Evolutionary conservation across 352 stramenopile species (phyloP), one percentile per base, ranked within the genome.

Genomic region (Nothophytophthora sp.): DNA sequence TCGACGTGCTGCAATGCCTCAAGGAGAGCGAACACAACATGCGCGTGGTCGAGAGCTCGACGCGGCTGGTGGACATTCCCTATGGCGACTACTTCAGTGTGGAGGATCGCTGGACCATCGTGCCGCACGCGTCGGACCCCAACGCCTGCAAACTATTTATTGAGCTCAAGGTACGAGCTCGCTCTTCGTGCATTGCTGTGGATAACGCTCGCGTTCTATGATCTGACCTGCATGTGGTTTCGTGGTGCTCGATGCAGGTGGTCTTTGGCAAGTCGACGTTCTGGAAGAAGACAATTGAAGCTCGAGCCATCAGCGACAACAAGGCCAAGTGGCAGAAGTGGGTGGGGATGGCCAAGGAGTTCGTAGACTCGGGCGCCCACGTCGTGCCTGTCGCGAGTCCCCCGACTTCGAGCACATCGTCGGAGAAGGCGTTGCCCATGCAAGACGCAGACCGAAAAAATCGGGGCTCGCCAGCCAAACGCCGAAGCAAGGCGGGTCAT

Each of bases 61-160:
- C 85, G 7, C 69, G 77, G 24, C 60, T 95, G 2, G 78, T 84
- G 32, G 85, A 95, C 56, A 92, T 95, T 47, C 85, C 85, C 5
- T 95, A 95, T 49, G 82, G 85, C 18, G 85, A 95, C 55, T 93
- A 90, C 60, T 95, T 95, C 38, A 91, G 78, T 47, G 85, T 95
- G 3, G 82, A 93, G 53, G 81, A 92, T 23, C 76, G 85, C 5
- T 93, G 83, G 77, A 90, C 77, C 12, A 69, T 95, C 34, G 63
- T 82, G n/a, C 71, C 77, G 6, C 51, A 70, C 33, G 36, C 61
- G n/a, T 67, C 64, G 1, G 51, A 82, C 18, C 18, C 60, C 10
- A 61, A 74, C 22, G 56, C 67, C 4, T 90, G 76, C 62, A 73
- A 77, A 56, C 28, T 95, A 56, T 78, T 64, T 51, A 90, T 95